Percentiles rank a stretch among this genome's conserved stretches.
Conservation (phyloP, 441 rosid genomes). For the Euphorbia celastroides region DNA sequence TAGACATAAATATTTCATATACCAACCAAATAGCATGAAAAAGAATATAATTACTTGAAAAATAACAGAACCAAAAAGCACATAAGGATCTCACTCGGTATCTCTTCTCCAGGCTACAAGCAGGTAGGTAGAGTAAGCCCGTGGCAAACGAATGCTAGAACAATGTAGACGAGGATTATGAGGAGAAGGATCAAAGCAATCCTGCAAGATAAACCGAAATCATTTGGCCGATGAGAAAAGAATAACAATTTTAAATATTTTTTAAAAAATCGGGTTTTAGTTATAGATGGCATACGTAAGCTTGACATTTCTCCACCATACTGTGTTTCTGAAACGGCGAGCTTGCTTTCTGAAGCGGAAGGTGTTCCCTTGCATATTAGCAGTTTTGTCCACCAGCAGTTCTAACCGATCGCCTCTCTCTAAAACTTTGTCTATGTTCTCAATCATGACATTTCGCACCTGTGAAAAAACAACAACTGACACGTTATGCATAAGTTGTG, state of each 20-base stretch:
- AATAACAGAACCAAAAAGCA: constrained; percentile 8
- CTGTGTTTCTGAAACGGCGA: constrained; percentile 69
- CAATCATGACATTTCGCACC: constrained; percentile 93
- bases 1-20: constrained; percentile 11
- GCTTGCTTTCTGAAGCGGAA: constrained; percentile 92
- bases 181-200: constrained; percentile 45
- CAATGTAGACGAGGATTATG: constrained; percentile 53
- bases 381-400: constrained; percentile 90
- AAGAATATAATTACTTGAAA: not conserved
- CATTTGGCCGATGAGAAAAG: constrained; percentile 9
- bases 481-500: not conserved
- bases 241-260: constrained; percentile 3
- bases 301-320: constrained; percentile 94
- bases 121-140: constrained; percentile 70
- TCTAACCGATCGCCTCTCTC: constrained; percentile 94
- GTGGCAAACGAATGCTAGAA: constrained; percentile 70
- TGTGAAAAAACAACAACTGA: constrained; percentile 14
- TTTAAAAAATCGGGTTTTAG: not conserved
- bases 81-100: constrained; percentile 18
- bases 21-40: not conserved
- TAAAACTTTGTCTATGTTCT: constrained; percentile 87
- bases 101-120: constrained; percentile 34
- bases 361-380: constrained; percentile 92
- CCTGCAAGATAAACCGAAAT: not conserved
- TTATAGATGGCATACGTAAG: constrained; percentile 54